Conservation (phyloP, 2,329 filamentous ascomycete species). For the Fusarium pseudoanthophilum region DNA sequence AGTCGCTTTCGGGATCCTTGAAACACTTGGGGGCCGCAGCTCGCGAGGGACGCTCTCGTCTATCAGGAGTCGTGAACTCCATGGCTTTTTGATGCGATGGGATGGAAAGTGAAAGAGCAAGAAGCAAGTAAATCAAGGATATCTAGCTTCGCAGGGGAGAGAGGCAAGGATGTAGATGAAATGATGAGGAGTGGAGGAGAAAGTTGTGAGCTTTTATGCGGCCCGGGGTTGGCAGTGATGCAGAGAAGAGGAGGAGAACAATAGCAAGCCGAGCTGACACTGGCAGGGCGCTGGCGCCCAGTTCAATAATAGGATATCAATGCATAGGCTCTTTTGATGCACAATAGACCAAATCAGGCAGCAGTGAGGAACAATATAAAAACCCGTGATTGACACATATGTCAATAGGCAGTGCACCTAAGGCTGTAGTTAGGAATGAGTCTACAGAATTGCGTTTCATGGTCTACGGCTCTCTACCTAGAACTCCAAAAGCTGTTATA, state of each 20-base stretch:
- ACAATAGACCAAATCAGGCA: background rate
- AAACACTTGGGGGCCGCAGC: constrained; percentile 15
- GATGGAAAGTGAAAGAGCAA: background rate
- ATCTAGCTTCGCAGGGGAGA: background rate
- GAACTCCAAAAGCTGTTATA: background rate
- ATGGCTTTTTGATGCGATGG: background rate
- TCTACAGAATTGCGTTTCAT: background rate
- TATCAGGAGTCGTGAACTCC: background rate
- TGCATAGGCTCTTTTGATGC: background rate
- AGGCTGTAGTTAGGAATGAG: background rate
- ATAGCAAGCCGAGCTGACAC: background rate
- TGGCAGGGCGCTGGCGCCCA: background rate
- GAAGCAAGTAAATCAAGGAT: background rate
- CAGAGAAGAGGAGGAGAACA: background rate
- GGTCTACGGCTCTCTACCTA: background rate
- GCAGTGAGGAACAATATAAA: background rate
- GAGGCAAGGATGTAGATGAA: background rate
- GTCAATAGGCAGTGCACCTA: background rate
- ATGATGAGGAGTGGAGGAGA: background rate
- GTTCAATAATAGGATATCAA: background rate
- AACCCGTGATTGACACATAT: background rate
- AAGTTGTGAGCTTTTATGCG: background rate
- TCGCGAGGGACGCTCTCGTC: constrained; percentile 15
- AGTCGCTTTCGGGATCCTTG: constrained; percentile 6
- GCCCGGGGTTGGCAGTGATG: background rate